Base-by-base conservation (phyloP, 1,284 basidiomycete species). In the Meira miltonrushii region DNA sequence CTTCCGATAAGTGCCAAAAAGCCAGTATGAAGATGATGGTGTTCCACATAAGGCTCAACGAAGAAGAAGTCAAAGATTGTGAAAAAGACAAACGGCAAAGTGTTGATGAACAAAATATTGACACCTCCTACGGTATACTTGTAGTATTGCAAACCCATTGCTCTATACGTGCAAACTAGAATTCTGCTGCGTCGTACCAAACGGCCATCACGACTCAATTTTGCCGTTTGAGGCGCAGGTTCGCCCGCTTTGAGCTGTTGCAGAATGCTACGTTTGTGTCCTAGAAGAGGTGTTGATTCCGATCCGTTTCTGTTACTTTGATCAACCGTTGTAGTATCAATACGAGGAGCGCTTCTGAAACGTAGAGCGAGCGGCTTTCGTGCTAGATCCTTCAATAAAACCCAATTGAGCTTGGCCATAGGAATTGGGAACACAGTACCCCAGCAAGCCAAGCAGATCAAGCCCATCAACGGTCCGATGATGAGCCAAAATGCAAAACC, bases 81-180 rank as follows among this genome's bases (percentile, higher is more conserved):
- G 80, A 98, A 92, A 79, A 95, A 90, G 9, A 98, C 92, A 55
- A 97, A 80, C 0, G 92, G 89, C 33, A 98, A 79, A 56, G 97
- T 87, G 81, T 98, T 96, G 81, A 99, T 85, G 79, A 99, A 98
- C 65, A 98, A 81, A 78, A 99, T 97, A 83, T 99, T 99, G 69
- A 98, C 92, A 25, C 95, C 95, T 23, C 94, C 92, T 50, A 99
- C 85, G 1, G 95, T 99, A 79, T 98, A 99, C 83, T 99, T 99
- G 87, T 92, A 97, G 81, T 96, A 98, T 79, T 95, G 85, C 70
- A 86, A 81, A 0, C 94, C 95, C 49, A 88, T 83, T 0, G 95
- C 95, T 40, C 87, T 86, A 79, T 98, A 98, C 1, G 89, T 94
- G 81, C 95, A 99, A 25, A 99, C 84, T 17, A 99, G 82, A 12